These are phyloP conservation scores for Ascochyta rabiei DNA, from an alignment of 2,329 filamentous ascomycete genomes.

Conservation along the genomic window DNA sequence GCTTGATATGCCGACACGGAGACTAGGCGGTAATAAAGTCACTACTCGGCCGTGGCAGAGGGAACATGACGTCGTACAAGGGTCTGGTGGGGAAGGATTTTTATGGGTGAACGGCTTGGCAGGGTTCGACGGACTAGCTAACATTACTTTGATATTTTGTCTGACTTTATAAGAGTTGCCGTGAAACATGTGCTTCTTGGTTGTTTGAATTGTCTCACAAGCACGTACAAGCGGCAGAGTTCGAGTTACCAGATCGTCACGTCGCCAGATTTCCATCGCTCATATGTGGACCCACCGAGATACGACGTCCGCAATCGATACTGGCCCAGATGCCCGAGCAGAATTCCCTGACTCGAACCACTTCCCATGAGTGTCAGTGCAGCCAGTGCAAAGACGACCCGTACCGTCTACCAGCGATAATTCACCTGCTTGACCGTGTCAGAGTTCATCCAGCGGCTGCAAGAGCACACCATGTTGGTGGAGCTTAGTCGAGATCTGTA, in stretches of 20 bases:
- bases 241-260: not conserved
- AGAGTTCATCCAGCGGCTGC: not conserved
- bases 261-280: not conserved
- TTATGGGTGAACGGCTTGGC: conserved; percentile 1
- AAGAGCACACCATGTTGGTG: not conserved
- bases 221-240: not conserved
- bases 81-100: conserved; percentile 9
- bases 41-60: not conserved
- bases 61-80: conserved; percentile 6
- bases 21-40: conserved; percentile 10
- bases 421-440: not conserved
- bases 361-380: not conserved
- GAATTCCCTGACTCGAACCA: not conserved
- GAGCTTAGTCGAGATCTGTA: not conserved
- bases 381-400: not conserved
- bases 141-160: not conserved
- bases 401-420: not conserved
- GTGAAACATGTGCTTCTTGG: no score
- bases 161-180: no score
- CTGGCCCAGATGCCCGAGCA: conserved; percentile 14
- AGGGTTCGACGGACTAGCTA: not conserved
- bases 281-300: not conserved
- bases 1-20: not conserved
- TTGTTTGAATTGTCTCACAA: no score
- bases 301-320: not conserved